phyloP scores from a whole-genome alignment of 768 basidiomycete species.

The Boletellus ananiceps region DNA sequence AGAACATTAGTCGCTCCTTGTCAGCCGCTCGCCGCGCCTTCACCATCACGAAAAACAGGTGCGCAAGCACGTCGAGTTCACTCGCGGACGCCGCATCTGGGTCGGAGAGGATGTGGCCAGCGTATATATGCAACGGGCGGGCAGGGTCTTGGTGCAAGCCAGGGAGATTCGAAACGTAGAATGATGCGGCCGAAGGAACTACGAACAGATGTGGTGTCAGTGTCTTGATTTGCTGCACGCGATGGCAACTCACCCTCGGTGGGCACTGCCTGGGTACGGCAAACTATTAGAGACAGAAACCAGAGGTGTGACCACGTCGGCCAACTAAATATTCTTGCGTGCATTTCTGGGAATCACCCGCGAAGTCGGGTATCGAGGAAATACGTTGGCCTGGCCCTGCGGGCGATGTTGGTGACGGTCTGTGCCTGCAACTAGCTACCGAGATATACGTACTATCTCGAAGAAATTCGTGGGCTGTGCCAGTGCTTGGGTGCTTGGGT shows the following conservation, averaged over 20 bases:
- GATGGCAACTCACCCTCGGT: slow-evolving; percentile 36
- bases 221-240: background rate
- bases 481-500: too few relatives aligned
- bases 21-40: slow-evolving; percentile 88
- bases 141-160: slow-evolving; percentile 68
- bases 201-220: background rate
- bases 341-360: slow-evolving; percentile 2
- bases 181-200: slow-evolving; percentile 80
- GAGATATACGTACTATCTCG: too few relatives aligned
- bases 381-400: too few relatives aligned
- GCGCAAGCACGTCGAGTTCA: slow-evolving; percentile 61
- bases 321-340: slow-evolving; percentile 2
- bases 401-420: too few relatives aligned
- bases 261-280: slow-evolving; percentile 27
- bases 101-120: slow-evolving; percentile 82
- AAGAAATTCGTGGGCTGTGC: too few relatives aligned
- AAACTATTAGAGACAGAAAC: slow-evolving; percentile 13
- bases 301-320: slow-evolving; percentile 12
- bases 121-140: slow-evolving; percentile 73
- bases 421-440: too few relatives aligned
- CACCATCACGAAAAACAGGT: slow-evolving; percentile 85
- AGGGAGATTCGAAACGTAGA: slow-evolving; percentile 76
- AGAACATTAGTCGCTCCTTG: slow-evolving; percentile 85
- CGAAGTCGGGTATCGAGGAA: background rate
- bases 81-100: slow-evolving; percentile 49